These are phyloP conservation scores for Stromatinia cepivora DNA, from an alignment of 2,329 filamentous ascomycete species.

Conservation along the genomic window DNA sequence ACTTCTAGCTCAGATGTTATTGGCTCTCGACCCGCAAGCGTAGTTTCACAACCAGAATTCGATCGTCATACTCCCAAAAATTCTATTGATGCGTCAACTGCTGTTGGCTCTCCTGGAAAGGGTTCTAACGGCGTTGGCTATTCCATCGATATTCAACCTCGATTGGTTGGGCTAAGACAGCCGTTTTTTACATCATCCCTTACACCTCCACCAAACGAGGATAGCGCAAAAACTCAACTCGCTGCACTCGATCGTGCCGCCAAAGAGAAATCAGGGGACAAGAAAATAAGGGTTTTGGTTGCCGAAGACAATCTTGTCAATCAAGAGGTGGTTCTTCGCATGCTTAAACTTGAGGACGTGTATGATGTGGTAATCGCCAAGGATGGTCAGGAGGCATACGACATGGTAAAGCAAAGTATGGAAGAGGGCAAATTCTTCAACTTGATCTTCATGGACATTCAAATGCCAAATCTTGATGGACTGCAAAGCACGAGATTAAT, in stretches of 20 bases:
- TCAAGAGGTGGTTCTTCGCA: conserved; percentile 60
- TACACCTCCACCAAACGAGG: conserved; percentile 22
- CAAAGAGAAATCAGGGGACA: conserved; percentile 56
- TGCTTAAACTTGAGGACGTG: conserved; percentile 75
- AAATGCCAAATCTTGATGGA: conserved; percentile 91
- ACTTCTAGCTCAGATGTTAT: conserved; percentile 33
- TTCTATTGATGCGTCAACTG: conserved; percentile 15
- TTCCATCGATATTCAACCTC: conserved; percentile 67
- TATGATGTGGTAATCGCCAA: conserved; percentile 87
- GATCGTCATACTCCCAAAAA: conserved; percentile 18
- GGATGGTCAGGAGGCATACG: conserved; percentile 83
- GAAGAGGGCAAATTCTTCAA: conserved; percentile 71
- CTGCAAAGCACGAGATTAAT: conserved; percentile 84
- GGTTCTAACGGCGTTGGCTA: conserved; percentile 42
- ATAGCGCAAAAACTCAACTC: conserved; percentile 56
- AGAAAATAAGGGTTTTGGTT: conserved; percentile 77
- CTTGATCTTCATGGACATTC: conserved; percentile 93
- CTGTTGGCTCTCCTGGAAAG: conserved; percentile 15
- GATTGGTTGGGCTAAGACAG: conserved; percentile 77
- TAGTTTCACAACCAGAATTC: conserved; percentile 19
- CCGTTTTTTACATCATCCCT: conserved; percentile 64
- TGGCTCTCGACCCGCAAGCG: conserved; percentile 37
- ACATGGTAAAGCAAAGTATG: conserved; percentile 82
- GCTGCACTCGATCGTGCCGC: conserved; percentile 65
- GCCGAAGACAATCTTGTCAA: conserved; percentile 75